phyloP scores from a whole-genome alignment of 2,329 filamentous ascomycete genomes.

The Lachnellula hyalina region DNA sequence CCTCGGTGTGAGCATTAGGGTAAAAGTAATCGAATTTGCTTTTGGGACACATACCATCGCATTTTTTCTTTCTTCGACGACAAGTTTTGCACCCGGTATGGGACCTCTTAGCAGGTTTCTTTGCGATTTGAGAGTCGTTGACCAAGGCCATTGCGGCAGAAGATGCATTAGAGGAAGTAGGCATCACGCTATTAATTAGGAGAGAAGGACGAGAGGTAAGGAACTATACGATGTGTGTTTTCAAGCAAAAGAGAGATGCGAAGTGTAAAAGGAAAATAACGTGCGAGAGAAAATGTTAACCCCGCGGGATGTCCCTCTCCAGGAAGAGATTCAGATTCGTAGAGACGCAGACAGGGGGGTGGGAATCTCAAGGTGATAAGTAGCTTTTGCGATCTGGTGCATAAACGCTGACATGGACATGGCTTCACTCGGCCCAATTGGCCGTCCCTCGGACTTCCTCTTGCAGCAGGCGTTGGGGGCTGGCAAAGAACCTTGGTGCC shows the following conservation, averaged over 20 bases:
- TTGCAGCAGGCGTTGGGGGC: not conserved
- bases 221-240: not conserved
- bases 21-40: not conserved
- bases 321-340: too few relatives aligned
- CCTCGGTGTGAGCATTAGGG: not conserved
- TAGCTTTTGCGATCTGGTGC: not conserved
- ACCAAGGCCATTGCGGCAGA: not conserved
- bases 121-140: not conserved
- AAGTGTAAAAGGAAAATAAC: not conserved
- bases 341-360: too few relatives aligned
- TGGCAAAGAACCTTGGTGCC: not conserved
- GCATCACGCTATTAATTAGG: not conserved
- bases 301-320: too few relatives aligned
- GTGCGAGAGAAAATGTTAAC: not conserved
- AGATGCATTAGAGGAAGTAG: not conserved
- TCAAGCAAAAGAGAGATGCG: not conserved
- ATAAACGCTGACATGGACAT: not conserved
- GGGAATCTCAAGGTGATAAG: too few relatives aligned
- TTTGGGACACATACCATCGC: slow-evolving; percentile 37
- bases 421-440: not conserved
- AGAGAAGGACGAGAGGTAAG: not conserved
- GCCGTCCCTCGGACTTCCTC: not conserved
- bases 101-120: not conserved
- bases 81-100: slow-evolving; percentile 40
- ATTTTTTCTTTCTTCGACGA: slow-evolving; percentile 56